Percentiles rank a stretch among this genome's conserved stretches.
These are phyloP conservation scores for Austroboletus novae-zelandiae DNA, from an alignment of 1,284 basidiomycete genomes.

Conservation along the genomic window DNA sequence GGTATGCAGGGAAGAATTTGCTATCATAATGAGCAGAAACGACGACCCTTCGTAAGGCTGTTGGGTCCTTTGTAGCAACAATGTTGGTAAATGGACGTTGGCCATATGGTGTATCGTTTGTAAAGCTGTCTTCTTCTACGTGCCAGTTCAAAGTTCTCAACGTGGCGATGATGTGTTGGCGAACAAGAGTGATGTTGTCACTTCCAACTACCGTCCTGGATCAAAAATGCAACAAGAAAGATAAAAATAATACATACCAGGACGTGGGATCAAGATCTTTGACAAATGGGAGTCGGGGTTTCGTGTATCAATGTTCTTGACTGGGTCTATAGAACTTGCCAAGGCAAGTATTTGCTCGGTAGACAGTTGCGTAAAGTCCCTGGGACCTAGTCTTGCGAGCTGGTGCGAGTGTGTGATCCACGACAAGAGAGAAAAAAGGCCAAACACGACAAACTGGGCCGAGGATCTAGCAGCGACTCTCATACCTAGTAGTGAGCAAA, in stretches of 20 bases:
- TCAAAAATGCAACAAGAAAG: constrained; percentile 10
- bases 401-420: constrained; percentile 29
- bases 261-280: constrained; percentile 78
- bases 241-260: constrained; percentile 49
- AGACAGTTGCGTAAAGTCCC: constrained; percentile 51
- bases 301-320: constrained; percentile 61
- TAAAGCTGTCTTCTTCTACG: constrained; percentile 80
- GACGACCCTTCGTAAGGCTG: constrained; percentile 80
- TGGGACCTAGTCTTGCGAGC: constrained; percentile 33
- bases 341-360: constrained; percentile 50
- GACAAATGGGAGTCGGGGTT: constrained; percentile 73
- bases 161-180: constrained; percentile 70
- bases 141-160: constrained; percentile 80
- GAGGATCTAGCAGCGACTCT: constrained; percentile 5
- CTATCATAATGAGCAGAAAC: constrained; percentile 95
- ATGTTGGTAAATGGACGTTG: constrained; percentile 84
- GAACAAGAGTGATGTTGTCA: constrained; percentile 75
- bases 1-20: constrained; percentile 79
- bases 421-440: constrained; percentile 18
- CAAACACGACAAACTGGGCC: constrained; percentile 5
- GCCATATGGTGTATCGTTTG: constrained; percentile 82
- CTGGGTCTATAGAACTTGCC: constrained; percentile 55
- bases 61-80: constrained; percentile 90
- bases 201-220: constrained; percentile 53
- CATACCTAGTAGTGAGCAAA: constrained; percentile 14